Evolutionary conservation across 805 yeast genomes (phyloP), one percentile per base, ranked within the genome.

Genomic region (Metschnikowia amazonensis): DNA sequence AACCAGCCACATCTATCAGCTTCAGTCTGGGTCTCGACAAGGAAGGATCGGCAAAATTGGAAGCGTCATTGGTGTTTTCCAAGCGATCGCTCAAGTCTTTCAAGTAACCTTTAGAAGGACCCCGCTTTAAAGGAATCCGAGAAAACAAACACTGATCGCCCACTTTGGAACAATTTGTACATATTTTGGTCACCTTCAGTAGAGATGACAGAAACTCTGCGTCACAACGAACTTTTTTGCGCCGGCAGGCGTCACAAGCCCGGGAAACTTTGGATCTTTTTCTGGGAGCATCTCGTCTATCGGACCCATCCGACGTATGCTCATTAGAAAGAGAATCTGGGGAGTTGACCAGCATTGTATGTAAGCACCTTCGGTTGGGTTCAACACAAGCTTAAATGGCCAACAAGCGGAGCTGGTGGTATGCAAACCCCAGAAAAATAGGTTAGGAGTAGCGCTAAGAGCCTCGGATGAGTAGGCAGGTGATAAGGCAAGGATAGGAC

Each of bases 211-310:
- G 70, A 46, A 75, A 73, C 21, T 74, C 74, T 18, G 86, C 88
- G 60, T 85, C 81, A 65, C 95, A 86, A 44, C 79, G 72, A 18
- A 85, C 75, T 59, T 86, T 86, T 62, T 84, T 84, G 37, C 85
- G 72, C 30, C 94, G 73, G 61, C 94, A 86, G 44, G 83, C 81
- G 60, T 86, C 95, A 60, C 95, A 86, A 1, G 92, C 94, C 43
- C 95, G 64, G 1, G 89, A 83, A 0, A 85, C 89, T 60, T 86
- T 86, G 7, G 84, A 74, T 46, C 90, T 57, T 57, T 84, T 83
- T 41, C 86, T 71, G 16, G 74, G 70, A 5, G 38, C 21, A 18
- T 49, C 53, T n/a, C 48, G 37, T 28, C 33, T 43, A 17, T 44
- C 47, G 32, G 24, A 21, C 11, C 35, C 35, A 4, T 36, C 41